A percentile compares a stretch with the other conserved stretches of the same genome.
phyloP scores from a whole-genome alignment of 176 grass and related monocot species.

The Juncus inflexus region DNA sequence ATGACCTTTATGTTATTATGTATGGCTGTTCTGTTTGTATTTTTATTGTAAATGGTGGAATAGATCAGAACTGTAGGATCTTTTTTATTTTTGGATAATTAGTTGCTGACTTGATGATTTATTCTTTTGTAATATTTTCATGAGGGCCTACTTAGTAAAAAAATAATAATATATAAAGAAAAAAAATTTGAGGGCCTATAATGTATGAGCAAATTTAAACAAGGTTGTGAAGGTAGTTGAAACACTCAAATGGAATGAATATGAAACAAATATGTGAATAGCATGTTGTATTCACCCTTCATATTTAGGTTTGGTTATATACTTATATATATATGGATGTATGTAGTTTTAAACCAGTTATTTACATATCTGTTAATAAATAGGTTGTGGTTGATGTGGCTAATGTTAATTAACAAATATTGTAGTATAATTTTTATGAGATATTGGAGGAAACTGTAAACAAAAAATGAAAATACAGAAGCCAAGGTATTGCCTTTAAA shows the following conservation, averaged over 20 bases:
- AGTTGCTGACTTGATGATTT: neutral
- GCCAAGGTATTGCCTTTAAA: too few species aligned
- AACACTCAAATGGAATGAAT: slow-evolving; percentile 1
- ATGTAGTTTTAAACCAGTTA: neutral
- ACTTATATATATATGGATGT: neutral
- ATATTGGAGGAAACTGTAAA: slow-evolving; percentile 7
- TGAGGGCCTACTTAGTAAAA: neutral
- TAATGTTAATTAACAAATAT: neutral
- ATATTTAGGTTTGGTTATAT: neutral
- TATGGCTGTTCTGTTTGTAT: slow-evolving; percentile 21
- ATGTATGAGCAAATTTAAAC: neutral
- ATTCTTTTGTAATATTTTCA: neutral
- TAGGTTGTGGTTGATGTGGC: neutral
- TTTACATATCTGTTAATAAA: neutral
- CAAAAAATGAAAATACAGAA: neutral
- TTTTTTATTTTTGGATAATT: slow-evolving; percentile 1
- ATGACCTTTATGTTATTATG: slow-evolving; percentile 17
- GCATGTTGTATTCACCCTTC: neutral
- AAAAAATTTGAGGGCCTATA: neutral
- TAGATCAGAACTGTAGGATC: slow-evolving; percentile 22
- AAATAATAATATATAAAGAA: neutral
- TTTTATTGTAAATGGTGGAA: slow-evolving; percentile 31
- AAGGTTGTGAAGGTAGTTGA: slow-evolving; percentile 11
- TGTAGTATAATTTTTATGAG: neutral
- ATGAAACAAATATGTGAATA: neutral